Evolutionary conservation across 495 filamentous ascomycete species (phyloP).

Genomic region (Penicillium argentinense): DNA sequence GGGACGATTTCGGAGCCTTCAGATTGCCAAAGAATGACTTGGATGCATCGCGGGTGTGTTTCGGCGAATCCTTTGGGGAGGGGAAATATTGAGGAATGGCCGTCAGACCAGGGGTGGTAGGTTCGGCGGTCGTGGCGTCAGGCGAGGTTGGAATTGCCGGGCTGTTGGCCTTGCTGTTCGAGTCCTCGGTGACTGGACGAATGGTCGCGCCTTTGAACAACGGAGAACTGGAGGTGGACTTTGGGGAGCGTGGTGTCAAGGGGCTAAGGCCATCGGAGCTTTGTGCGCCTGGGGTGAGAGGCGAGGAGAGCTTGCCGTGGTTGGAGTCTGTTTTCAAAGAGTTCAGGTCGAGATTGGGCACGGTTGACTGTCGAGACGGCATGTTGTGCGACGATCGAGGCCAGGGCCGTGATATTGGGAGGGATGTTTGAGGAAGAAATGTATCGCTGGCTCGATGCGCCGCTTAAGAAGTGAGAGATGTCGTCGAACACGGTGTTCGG

Average conservation of each 20-base stretch:
- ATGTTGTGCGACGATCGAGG: constrained; percentile 33
- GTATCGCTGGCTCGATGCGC: constrained; percentile 4
- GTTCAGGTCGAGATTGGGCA: constrained; percentile 48
- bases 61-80: constrained; percentile 47
- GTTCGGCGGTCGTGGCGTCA: constrained; percentile 24
- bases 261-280: constrained; percentile 44
- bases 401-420: constrained; percentile 2
- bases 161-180: constrained; percentile 33
- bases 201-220: constrained; percentile 45
- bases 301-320: constrained; percentile 32
- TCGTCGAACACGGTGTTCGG: neutral
- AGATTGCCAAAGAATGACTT: constrained; percentile 58
- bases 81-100: constrained; percentile 55
- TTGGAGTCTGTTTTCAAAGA: constrained; percentile 33
- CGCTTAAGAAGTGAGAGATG: neutral
- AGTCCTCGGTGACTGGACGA: constrained; percentile 45
- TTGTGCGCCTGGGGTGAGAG: constrained; percentile 37
- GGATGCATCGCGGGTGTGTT: constrained; percentile 53
- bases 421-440: neutral
- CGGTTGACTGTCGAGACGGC: constrained; percentile 41
- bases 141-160: constrained; percentile 36
- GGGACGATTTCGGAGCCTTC: constrained; percentile 56
- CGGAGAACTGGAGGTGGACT: constrained; percentile 42
- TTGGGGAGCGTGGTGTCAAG: constrained; percentile 45
- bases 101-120: constrained; percentile 49